A percentile compares a stretch with the other conserved stretches of the same genome.
Evolutionary conservation across 2,329 filamentous ascomycete species (phyloP).

Genomic region (Hirsutella minnesotensis): DNA sequence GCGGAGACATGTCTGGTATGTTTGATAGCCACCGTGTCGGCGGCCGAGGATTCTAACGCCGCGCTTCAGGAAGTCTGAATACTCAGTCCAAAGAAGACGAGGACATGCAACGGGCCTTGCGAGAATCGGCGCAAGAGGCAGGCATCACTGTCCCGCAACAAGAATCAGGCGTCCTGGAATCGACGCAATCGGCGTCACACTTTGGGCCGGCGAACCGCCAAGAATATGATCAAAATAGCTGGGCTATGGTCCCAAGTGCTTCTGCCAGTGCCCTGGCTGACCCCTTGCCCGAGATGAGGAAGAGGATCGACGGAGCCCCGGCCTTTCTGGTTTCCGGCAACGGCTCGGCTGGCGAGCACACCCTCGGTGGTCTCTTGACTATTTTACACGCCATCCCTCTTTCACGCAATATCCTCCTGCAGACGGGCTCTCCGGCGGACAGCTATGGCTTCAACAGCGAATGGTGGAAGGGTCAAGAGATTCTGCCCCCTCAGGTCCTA

Average conservation of each 20-base stretch:
- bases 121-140: constrained; percentile 41
- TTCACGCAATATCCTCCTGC: constrained; percentile 42
- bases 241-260: constrained; percentile 42
- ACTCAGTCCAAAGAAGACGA: constrained; percentile 36
- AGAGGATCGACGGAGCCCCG: constrained; percentile 28
- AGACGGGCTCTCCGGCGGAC: constrained; percentile 24
- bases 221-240: constrained; percentile 42
- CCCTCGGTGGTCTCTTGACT: constrained; percentile 42
- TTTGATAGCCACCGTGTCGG: not conserved
- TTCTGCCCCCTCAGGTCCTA: constrained; percentile 27
- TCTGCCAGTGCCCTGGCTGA: constrained; percentile 10
- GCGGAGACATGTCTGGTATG: constrained; percentile 29
- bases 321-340: constrained; percentile 36
- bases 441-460: constrained; percentile 43
- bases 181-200: constrained; percentile 25
- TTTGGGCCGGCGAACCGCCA: constrained; percentile 49
- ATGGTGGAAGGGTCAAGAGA: constrained; percentile 50
- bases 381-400: constrained; percentile 49
- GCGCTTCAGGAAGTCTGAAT: constrained; percentile 21
- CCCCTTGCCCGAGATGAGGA: constrained; percentile 28
- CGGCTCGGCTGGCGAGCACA: constrained; percentile 22
- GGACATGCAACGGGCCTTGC: constrained; percentile 43
- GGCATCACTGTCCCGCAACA: constrained; percentile 31
- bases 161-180: constrained; percentile 36
- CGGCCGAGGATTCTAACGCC: not conserved